Percentiles rank a stretch among this genome's conserved stretches.
These are phyloP conservation scores for Penicillium subrubescens DNA, from an alignment of 495 filamentous ascomycete species.

Conservation along the genomic window DNA sequence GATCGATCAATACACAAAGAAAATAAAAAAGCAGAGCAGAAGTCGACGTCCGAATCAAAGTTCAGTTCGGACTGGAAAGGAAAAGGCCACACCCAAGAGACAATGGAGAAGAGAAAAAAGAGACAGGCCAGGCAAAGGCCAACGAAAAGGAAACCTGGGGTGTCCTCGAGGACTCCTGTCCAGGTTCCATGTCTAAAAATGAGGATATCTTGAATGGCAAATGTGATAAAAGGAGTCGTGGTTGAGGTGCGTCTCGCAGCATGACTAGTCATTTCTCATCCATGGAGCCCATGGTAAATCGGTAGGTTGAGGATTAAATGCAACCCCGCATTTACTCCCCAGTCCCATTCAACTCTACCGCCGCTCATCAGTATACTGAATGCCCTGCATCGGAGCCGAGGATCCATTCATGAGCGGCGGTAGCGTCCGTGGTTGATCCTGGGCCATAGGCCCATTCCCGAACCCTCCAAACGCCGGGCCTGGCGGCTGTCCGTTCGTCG, in stretches of 20 bases:
- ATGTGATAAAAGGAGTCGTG: conserved; percentile 22
- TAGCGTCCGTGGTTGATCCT: conserved; percentile 54
- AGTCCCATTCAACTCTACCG: conserved; percentile 26
- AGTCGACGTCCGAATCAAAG: not conserved
- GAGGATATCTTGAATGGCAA: conserved; percentile 31
- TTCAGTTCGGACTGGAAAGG: not conserved
- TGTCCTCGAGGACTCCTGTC: not conserved
- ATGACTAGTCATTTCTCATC: conserved; percentile 36
- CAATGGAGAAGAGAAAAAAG: conserved; percentile 4
- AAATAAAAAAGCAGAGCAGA: conserved; percentile 3
- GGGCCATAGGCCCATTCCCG: conserved; percentile 33
- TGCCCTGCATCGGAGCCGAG: conserved; percentile 57
- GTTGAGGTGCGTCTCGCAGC: conserved; percentile 23
- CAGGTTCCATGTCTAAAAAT: conserved; percentile 23
- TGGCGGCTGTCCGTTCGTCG: conserved; percentile 40
- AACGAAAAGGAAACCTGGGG: not conserved
- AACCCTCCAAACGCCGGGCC: conserved; percentile 40
- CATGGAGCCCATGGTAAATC: conserved; percentile 5
- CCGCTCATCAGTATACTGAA: conserved; percentile 57
- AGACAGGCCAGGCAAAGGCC: not conserved
- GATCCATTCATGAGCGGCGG: conserved; percentile 55
- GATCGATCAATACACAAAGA: conserved; percentile 22
- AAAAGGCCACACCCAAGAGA: conserved; percentile 15
- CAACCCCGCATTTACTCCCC: conserved; percentile 1
- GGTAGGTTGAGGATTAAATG: not conserved